Evolutionary conservation across 2,329 filamentous ascomycete genomes (phyloP).

Genomic region (Niveomyces coronatus): DNA sequence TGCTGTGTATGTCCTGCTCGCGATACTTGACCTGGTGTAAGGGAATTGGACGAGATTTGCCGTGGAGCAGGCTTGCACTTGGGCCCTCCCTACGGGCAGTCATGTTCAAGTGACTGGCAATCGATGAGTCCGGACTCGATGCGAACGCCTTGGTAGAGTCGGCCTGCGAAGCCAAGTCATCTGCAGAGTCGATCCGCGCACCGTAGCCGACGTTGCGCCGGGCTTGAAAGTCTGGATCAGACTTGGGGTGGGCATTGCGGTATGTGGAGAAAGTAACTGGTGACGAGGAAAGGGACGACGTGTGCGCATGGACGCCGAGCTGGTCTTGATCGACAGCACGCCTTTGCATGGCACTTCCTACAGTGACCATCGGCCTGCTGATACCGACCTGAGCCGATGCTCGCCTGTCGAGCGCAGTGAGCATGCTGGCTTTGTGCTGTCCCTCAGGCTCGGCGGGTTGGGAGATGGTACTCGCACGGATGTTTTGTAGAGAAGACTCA

Average conservation of each 20-base stretch:
- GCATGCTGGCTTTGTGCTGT: constrained; percentile 47
- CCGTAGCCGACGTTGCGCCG: background rate
- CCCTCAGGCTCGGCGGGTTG: too few species aligned
- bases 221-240: constrained; percentile 33
- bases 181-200: constrained; percentile 20
- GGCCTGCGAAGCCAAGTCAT: constrained; percentile 8
- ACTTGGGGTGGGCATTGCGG: constrained; percentile 33
- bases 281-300: constrained; percentile 8
- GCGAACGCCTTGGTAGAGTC: constrained; percentile 7
- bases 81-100: background rate
- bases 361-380: constrained; percentile 51
- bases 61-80: background rate
- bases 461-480: too few species aligned
- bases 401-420: constrained; percentile 52
- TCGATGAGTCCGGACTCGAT: constrained; percentile 7
- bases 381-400: constrained; percentile 53
- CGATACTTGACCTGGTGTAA: constrained; percentile 5
- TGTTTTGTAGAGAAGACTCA: constrained; percentile 26
- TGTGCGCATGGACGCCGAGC: constrained; percentile 1
- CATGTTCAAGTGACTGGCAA: constrained; percentile 7
- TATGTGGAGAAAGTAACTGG: constrained; percentile 21
- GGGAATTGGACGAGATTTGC: constrained; percentile 2
- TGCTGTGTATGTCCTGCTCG: background rate
- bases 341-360: constrained; percentile 30
- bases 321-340: constrained; percentile 5